These are phyloP conservation scores for Abeoforma whisleri DNA, from an alignment of 78 protist genomes.

Conservation along the genomic window DNA sequence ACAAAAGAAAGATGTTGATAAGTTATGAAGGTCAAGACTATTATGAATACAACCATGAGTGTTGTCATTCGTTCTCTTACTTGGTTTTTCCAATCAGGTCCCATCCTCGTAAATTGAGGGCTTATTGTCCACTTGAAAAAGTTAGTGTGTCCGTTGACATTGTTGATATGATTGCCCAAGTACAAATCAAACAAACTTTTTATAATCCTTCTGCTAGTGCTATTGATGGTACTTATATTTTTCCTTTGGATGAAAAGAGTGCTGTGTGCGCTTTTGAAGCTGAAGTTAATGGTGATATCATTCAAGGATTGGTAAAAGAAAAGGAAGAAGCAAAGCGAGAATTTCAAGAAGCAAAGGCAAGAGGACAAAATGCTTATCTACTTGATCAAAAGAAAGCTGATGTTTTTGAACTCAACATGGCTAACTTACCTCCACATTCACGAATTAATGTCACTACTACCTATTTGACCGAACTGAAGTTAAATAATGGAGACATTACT, in stretches of 20 bases:
- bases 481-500: slow-evolving; percentile 51
- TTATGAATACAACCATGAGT: no score
- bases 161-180: slow-evolving; percentile 48
- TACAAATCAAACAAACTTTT: slow-evolving; percentile 57
- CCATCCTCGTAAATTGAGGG: no score
- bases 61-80: no score
- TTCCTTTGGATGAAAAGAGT: slow-evolving; percentile 68
- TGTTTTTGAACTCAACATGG: slow-evolving; percentile 66
- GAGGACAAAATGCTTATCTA: slow-evolving; percentile 36
- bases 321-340: slow-evolving; percentile 62
- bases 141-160: no score
- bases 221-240: slow-evolving; percentile 53
- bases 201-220: neutral
- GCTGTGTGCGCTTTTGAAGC: slow-evolving; percentile 82
- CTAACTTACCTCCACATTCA: slow-evolving; percentile 64
- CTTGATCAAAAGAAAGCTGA: slow-evolving; percentile 57
- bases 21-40: no score
- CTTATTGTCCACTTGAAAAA: no score
- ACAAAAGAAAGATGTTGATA: no score
- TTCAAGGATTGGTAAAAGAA: slow-evolving; percentile 68
- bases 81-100: no score
- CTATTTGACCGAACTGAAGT: slow-evolving; percentile 56
- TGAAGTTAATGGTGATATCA: slow-evolving; percentile 55
- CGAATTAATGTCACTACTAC: slow-evolving; percentile 52
- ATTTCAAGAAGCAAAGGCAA: slow-evolving; percentile 8